phyloP scores from a whole-genome alignment of 2,329 filamentous ascomycete genomes.

The Emydomyces testavorans region DNA sequence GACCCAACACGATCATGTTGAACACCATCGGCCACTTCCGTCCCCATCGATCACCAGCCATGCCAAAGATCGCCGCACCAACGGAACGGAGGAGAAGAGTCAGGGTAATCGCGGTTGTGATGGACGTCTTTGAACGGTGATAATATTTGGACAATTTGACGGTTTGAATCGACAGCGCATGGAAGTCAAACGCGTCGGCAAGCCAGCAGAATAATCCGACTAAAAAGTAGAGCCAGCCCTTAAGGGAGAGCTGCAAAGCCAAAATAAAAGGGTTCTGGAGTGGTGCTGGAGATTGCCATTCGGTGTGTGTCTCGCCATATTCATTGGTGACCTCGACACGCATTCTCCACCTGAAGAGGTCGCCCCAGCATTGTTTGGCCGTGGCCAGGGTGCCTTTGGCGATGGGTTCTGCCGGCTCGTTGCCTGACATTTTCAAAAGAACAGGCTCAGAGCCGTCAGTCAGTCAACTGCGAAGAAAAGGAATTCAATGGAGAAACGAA shows the following conservation, averaged over 20 bases:
- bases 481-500: not conserved
- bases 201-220: constrained; percentile 67
- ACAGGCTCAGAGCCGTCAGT: not conserved
- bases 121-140: constrained; percentile 44
- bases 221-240: constrained; percentile 64
- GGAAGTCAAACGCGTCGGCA: constrained; percentile 54
- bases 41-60: constrained; percentile 44
- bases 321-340: constrained; percentile 56
- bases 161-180: constrained; percentile 50
- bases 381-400: constrained; percentile 54
- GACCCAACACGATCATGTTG: constrained; percentile 51
- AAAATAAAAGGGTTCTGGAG: constrained; percentile 60
- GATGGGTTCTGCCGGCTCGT: constrained; percentile 53
- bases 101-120: constrained; percentile 48
- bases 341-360: constrained; percentile 64
- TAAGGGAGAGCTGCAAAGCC: constrained; percentile 50
- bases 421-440: constrained; percentile 8
- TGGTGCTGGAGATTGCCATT: constrained; percentile 57
- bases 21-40: constrained; percentile 50
- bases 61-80: constrained; percentile 49
- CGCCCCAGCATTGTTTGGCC: constrained; percentile 51
- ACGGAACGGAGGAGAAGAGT: constrained; percentile 52
- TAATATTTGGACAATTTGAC: constrained; percentile 44
- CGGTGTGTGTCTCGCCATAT: constrained; percentile 51
- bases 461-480: not conserved